Evolutionary conservation across 169 alveolate genomes (phyloP).

Genomic region (Eimeria brunetti): DNA sequence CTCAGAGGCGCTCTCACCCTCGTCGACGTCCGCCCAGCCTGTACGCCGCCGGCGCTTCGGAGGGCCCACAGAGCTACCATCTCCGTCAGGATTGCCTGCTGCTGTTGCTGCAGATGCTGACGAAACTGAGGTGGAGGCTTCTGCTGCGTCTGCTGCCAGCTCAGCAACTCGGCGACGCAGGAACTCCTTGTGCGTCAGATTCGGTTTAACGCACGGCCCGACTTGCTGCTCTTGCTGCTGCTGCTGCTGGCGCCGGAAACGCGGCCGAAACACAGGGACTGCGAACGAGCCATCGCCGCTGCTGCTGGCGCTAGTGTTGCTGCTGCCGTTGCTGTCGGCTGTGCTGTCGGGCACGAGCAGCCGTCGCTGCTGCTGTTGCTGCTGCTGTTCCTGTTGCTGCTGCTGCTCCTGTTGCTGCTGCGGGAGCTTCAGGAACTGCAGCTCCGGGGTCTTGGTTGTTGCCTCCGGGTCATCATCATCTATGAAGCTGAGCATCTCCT

Average conservation of each 20-base stretch:
- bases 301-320: constrained; percentile 72
- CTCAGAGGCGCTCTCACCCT: neutral
- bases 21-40: constrained; percentile 1
- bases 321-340: neutral
- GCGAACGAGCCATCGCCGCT: constrained; percentile 5
- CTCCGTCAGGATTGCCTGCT: neutral
- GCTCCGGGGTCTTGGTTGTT: neutral
- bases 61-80: neutral
- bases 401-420: constrained; percentile 25
- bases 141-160: constrained; percentile 41
- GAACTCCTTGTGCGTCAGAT: constrained; percentile 14
- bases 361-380: constrained; percentile 4
- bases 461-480: constrained; percentile 37
- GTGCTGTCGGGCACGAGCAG: constrained; percentile 8
- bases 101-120: constrained; percentile 25
- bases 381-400: neutral
- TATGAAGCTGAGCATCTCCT: constrained; percentile 46
- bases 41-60: constrained; percentile 36
- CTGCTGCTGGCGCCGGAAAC: neutral
- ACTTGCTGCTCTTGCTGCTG: constrained; percentile 25
- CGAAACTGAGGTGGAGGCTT: neutral
- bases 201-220: neutral
- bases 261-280: constrained; percentile 14
- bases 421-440: neutral
- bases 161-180: constrained; percentile 30